Percentiles rank a stretch among this genome's conserved stretches.
These are phyloP conservation scores for Rhizophagus clarus DNA, from an alignment of 192 early-diverging fungal species.

Conservation along the genomic window DNA sequence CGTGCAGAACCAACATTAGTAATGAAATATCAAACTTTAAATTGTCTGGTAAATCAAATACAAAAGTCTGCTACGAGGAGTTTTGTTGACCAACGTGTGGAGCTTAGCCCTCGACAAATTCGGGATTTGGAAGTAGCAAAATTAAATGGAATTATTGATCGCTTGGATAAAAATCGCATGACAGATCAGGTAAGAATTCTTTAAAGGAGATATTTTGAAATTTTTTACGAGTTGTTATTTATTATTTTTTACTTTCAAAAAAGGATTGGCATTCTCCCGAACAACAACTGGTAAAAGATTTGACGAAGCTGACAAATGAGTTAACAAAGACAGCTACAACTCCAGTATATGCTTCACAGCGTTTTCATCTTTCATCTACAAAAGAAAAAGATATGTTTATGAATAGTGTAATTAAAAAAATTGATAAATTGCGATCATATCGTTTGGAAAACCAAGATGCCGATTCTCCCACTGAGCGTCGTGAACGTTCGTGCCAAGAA, in stretches of 20 bases:
- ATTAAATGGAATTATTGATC: constrained; percentile 44
- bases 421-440: constrained; percentile 45
- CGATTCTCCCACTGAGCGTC: constrained; percentile 31
- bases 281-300: constrained; percentile 48
- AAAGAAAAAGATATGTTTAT: constrained; percentile 52
- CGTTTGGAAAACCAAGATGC: constrained; percentile 54
- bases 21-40: constrained; percentile 44
- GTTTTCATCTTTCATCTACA: constrained; percentile 44
- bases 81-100: constrained; percentile 50
- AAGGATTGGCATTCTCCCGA: constrained; percentile 58
- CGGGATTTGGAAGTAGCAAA: constrained; percentile 47
- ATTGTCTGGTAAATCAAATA: constrained; percentile 53
- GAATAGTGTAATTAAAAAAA: constrained; percentile 46
- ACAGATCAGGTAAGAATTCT: constrained; percentile 46
- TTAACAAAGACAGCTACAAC: constrained; percentile 44
- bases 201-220: background rate
- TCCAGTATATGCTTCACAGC: constrained; percentile 43
- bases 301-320: constrained; percentile 46
- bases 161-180: constrained; percentile 44
- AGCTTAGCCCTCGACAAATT: constrained; percentile 40
- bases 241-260: constrained; percentile 8
- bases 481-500: constrained; percentile 17
- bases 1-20: constrained; percentile 28
- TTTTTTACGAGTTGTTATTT: background rate
- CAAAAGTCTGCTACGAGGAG: constrained; percentile 46